These are phyloP conservation scores for Ceratobasidium sp. DNA, from an alignment of 1,284 basidiomycete genomes.

Conservation along the genomic window DNA sequence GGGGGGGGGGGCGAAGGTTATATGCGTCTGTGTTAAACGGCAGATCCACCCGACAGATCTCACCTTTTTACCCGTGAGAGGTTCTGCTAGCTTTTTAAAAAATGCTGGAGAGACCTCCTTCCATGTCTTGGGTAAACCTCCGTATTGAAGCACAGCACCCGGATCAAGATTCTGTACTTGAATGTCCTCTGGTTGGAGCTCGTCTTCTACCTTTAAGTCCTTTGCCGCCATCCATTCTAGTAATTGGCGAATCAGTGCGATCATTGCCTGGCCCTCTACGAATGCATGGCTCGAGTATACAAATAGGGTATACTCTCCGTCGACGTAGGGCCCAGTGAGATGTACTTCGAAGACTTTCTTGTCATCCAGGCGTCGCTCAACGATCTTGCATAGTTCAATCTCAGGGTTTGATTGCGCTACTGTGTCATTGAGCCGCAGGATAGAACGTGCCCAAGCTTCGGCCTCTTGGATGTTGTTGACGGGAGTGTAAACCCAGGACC, in stretches of 20 bases:
- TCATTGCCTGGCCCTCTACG: constrained; percentile 8
- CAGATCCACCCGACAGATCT: neutral
- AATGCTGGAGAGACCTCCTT: constrained; percentile 1
- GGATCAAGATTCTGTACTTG: constrained; percentile 19
- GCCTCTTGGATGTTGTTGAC: neutral
- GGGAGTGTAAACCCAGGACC: constrained; percentile 28
- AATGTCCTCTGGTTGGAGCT: neutral
- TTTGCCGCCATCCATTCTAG: neutral
- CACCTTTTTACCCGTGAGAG: neutral
- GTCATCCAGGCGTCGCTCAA: neutral
- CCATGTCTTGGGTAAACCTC: constrained; percentile 14
- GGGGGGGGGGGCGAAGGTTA: neutral
- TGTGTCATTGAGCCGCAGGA: neutral
- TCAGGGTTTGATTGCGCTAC: neutral
- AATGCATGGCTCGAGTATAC: constrained; percentile 26
- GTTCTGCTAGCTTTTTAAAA: neutral
- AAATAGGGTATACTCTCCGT: constrained; percentile 14
- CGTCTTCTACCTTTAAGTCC: constrained; percentile 14
- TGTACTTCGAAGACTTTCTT: neutral
- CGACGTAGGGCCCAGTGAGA: constrained; percentile 2
- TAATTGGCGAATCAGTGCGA: neutral
- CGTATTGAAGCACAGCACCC: constrained; percentile 13
- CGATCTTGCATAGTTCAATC: neutral
- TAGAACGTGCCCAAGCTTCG: neutral
- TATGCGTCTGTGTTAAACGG: neutral